Base-by-base conservation (phyloP, 2,329 filamentous ascomycete species). In the Claviceps sp. region DNA sequence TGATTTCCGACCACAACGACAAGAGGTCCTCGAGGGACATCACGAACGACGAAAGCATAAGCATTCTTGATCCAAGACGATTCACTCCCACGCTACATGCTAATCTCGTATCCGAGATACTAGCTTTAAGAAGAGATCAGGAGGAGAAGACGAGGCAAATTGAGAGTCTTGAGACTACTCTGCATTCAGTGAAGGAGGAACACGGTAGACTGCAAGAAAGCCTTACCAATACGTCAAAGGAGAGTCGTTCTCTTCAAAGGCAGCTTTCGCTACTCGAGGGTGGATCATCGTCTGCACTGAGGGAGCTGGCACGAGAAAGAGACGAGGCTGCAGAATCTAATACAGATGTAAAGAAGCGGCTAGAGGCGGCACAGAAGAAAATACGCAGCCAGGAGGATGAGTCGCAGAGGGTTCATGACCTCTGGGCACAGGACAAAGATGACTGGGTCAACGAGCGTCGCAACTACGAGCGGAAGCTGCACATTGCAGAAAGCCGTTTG, bases 41-140 rank as follows among this genome's bases (percentile, higher is more conserved):
- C 24, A 70, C 72, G 22, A 77, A 70, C 51, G 82, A 91, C 57
- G 85, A 91, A 56, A 79, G 72, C 45, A 81, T 89, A 53, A 77
- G 79, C 58, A 82, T 89, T 22, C 73, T 96, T 34, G 93, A 98
- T 63, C 89, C 93, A 3, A 82, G 91, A 52, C 81, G 93, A 40
- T 96, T 98, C 63, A 98, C 93, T 0, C 93, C 93, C 1, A 97
- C 90, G 0, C 72, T 98, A 11, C 93, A 97, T 66, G 93, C 93
- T 8, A 96, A 88, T 48, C 73, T 98, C 6, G 91, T 98, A 1
- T 91, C 91, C 0, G 93, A 98, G 66, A 98, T 98, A 56, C 73
- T 98, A 41, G 81, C 83, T 2, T 71, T 98, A 48, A 82, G 90
- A 22, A 78, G 93, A 53, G 93, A 98, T 57, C 81, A 97, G 56